phyloP scores from a whole-genome alignment of 2,329 filamentous ascomycete genomes.

The Aureobasidium subglaciale region DNA sequence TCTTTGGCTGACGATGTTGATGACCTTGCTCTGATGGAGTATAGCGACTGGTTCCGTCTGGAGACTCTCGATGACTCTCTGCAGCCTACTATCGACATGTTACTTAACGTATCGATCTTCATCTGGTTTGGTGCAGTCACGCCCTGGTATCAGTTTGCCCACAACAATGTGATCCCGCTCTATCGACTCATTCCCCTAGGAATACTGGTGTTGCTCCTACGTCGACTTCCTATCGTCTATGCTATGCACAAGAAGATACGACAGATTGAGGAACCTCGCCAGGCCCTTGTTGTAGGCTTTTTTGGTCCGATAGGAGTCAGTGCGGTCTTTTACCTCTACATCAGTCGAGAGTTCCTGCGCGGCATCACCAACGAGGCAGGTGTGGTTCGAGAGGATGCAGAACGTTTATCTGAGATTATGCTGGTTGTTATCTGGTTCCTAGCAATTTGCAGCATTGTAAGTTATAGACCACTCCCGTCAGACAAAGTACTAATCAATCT shows the following conservation, averaged over 20 bases:
- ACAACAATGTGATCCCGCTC: constrained; percentile 63
- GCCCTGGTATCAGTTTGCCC: constrained; percentile 66
- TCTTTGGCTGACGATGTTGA: too few relatives aligned
- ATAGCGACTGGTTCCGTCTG: constrained; percentile 79
- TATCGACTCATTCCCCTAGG: constrained; percentile 67
- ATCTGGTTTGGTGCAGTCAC: constrained; percentile 85
- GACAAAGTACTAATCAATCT: neutral
- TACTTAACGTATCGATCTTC: constrained; percentile 82
- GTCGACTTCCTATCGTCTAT: constrained; percentile 70
- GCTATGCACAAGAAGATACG: constrained; percentile 67
- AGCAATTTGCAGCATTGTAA: constrained; percentile 71
- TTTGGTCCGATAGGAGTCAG: constrained; percentile 90
- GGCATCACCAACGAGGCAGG: constrained; percentile 53
- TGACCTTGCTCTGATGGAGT: neutral
- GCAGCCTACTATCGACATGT: constrained; percentile 92
- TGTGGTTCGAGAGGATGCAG: constrained; percentile 57
- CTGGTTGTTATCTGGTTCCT: constrained; percentile 80
- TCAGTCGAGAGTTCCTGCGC: constrained; percentile 67
- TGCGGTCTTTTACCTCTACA: constrained; percentile 82
- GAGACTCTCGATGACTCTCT: constrained; percentile 85
- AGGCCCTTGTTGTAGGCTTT: constrained; percentile 83
- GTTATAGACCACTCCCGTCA: constrained; percentile 30
- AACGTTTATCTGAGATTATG: constrained; percentile 57
- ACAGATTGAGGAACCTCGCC: constrained; percentile 66
- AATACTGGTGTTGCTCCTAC: constrained; percentile 66